Evolutionary conservation across 1,284 basidiomycete genomes (phyloP).

Genomic region (Rhodotorula glutinis): DNA sequence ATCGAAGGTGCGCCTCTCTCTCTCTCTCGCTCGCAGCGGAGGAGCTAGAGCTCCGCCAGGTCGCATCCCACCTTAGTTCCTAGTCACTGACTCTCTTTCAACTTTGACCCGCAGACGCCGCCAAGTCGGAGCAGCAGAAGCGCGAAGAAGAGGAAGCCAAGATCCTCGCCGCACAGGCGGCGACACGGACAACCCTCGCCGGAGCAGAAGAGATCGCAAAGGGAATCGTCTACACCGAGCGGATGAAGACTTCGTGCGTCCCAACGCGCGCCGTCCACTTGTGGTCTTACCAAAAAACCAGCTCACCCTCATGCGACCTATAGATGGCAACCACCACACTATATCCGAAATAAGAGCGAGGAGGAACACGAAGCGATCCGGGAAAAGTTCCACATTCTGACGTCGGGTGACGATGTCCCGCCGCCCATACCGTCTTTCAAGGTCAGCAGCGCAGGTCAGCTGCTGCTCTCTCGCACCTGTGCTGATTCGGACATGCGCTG

Average conservation of each 20-base stretch:
- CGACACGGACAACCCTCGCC: conserved; percentile 77
- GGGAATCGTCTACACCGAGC: conserved; percentile 85
- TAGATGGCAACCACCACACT: conserved; percentile 84
- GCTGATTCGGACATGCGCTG: no score
- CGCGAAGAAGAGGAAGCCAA: conserved; percentile 83
- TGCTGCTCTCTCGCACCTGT: no score
- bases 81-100: no score
- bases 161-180: conserved; percentile 86
- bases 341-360: conserved; percentile 67
- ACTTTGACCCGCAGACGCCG: no score
- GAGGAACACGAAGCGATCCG: conserved; percentile 72
- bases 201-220: conserved; percentile 89
- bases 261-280: background rate
- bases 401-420: conserved; percentile 75
- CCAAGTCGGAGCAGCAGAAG: conserved; percentile 78
- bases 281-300: no score
- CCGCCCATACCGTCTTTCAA: conserved; percentile 88
- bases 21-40: background rate
- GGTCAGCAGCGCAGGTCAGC: no score
- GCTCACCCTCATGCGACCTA: background rate
- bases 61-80: no score
- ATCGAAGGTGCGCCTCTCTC: conserved; percentile 62
- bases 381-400: conserved; percentile 84
- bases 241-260: conserved; percentile 72
- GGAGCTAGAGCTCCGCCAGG: background rate